Base-by-base conservation (phyloP, 441 rosid species). In the Erodium moschatum region DNA sequence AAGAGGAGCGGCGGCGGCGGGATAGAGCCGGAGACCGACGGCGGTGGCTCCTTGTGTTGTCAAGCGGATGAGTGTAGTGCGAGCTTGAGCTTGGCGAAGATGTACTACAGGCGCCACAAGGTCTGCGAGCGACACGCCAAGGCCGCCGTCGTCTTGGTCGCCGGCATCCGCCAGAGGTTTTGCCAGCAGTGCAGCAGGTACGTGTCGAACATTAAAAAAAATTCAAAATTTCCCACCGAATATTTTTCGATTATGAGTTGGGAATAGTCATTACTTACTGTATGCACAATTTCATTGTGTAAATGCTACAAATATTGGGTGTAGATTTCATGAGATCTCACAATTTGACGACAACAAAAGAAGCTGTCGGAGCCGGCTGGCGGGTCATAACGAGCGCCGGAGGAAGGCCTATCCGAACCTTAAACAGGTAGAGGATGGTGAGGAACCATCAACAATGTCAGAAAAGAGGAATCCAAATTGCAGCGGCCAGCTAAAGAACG, bases 111-210 rank as follows among this genome's bases (percentile, higher is more conserved):
- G 6, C 74, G 85, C 15, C 85, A 82, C 74, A 80, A 64, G 75
- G 83, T 82, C 67, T 82, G 85, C 58, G 83, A 82, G 69, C 46
- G 67, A 66, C 85, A 82, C 48, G 82, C 83, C 16, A 82, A 82
- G 74, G 83, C 80, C 16, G 63, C 79, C 46, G 67, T 65, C 44
- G 85, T 77, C 69, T 71, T 70, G 62, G 80, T 82, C 21, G 60
- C 67, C 46, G 78, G 81, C 16, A 13, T 73, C 10, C 74, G 19
- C 54, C 85, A 79, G 76, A 76, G 83, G 64, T 82, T 82, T 12
- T 82, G 83, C 71, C 85, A 79, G 74, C 83, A 82, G 73, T 82
- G 82, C 66, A 80, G 82, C 78, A 78, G 75, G 82, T 80, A 18
- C 10, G 16, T 24, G 27, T 24, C 27, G 2, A 24, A 24, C 27